These are phyloP conservation scores for Podaxis pistillaris DNA, from an alignment of 768 basidiomycete genomes.

Conservation along the genomic window DNA sequence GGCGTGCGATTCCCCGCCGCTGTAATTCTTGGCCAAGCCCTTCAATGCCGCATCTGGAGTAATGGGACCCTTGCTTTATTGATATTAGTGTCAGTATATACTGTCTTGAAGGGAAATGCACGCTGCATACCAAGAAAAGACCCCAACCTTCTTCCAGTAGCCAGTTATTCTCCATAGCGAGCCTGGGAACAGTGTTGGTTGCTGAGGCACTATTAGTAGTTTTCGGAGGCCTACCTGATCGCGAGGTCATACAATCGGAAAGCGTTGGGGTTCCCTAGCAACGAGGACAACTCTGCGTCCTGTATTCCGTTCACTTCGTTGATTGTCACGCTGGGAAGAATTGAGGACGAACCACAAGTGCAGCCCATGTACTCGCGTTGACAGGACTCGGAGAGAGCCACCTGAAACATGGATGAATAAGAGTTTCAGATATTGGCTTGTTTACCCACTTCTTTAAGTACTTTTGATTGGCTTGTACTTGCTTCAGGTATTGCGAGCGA, in stretches of 20 bases:
- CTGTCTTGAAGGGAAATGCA: neutral
- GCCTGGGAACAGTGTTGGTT: conserved; percentile 30
- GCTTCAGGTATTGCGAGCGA: conserved; percentile 45
- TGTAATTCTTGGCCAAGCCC: conserved; percentile 68
- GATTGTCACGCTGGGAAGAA: neutral
- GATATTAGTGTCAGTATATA: conserved; percentile 9
- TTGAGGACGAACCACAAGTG: conserved; percentile 51
- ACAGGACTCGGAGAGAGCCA: conserved; percentile 72
- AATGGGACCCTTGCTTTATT: conserved; percentile 66
- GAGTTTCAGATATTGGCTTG: neutral
- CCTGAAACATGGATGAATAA: conserved; percentile 27
- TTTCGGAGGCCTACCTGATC: conserved; percentile 47
- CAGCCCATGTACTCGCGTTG: conserved; percentile 67
- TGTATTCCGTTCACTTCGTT: conserved; percentile 20
- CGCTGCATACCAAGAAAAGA: conserved; percentile 51
- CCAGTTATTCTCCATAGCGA: conserved; percentile 69
- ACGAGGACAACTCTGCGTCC: conserved; percentile 71
- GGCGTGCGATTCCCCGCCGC: conserved; percentile 60
- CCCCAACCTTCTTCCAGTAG: conserved; percentile 71
- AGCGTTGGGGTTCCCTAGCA: conserved; percentile 53
- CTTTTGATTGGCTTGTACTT: conserved; percentile 58
- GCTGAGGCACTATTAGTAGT: neutral
- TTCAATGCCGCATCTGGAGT: conserved; percentile 62
- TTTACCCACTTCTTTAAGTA: conserved; percentile 52
- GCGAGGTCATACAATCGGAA: conserved; percentile 69